These are phyloP conservation scores for Prunus yedoensis DNA, from an alignment of 331 rosid genomes.

Conservation along the genomic window DNA sequence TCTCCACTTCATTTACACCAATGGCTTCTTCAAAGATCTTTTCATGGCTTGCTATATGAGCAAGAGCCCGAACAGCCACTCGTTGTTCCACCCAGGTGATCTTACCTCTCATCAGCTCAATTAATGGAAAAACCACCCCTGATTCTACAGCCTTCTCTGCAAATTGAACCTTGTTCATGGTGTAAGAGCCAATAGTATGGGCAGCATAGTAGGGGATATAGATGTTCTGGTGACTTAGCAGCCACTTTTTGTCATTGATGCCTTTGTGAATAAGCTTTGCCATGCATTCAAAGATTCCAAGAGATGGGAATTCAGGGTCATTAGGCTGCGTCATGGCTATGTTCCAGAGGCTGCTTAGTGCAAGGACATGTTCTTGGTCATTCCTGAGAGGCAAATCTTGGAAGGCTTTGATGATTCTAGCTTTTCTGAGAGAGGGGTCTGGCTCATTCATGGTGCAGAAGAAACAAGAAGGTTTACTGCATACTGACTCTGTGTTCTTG, in stretches of 20 bases:
- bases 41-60: conserved; percentile 58
- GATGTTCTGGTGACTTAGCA: conserved; percentile 53
- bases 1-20: conserved; percentile 37
- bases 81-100: conserved; percentile 79
- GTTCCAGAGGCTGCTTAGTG: conserved; percentile 59
- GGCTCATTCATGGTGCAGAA: conserved; percentile 62
- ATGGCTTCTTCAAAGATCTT: conserved; percentile 43
- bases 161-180: conserved; percentile 51
- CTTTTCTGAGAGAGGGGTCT: conserved; percentile 35
- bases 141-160: conserved; percentile 52
- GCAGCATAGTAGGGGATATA: conserved; percentile 81
- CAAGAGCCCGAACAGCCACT: conserved; percentile 70
- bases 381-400: conserved; percentile 51
- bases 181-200: conserved; percentile 68
- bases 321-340: conserved; percentile 62
- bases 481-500: conserved; percentile 25
- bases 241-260: conserved; percentile 46
- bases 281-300: conserved; percentile 72
- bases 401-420: conserved; percentile 43
- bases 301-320: conserved; percentile 64
- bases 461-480: conserved; percentile 52
- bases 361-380: conserved; percentile 51
- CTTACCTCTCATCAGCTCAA: conserved; percentile 58
- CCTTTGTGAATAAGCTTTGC: conserved; percentile 61
- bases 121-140: conserved; percentile 45